Evolutionary conservation across 495 filamentous ascomycete genomes (phyloP).

Genomic region (Thermothielavioides terrestris): DNA sequence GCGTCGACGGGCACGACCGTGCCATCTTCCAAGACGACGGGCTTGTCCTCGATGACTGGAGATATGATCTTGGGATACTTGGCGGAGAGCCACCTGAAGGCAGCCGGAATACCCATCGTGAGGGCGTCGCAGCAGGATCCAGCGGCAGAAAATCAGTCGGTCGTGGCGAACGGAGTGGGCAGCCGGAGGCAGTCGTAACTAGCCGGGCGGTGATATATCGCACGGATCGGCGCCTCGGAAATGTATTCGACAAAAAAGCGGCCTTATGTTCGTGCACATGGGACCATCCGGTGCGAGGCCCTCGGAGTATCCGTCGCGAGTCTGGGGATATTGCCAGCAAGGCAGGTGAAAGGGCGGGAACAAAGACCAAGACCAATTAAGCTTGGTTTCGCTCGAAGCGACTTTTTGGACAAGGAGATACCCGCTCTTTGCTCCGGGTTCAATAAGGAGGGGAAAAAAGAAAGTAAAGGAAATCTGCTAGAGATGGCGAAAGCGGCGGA

Average conservation of each 20-base stretch:
- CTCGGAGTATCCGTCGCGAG: not conserved
- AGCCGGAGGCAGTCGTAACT: too few relatives aligned
- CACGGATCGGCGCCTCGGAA: not conserved
- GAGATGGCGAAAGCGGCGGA: too few relatives aligned
- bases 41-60: constrained; percentile 75
- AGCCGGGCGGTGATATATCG: constrained; percentile 1
- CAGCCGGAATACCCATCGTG: constrained; percentile 88
- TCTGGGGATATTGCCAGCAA: not conserved
- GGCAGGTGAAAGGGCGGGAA: not conserved
- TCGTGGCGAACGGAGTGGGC: too few relatives aligned
- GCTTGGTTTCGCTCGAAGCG: not conserved
- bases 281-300: not conserved
- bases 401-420: not conserved
- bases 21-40: constrained; percentile 67
- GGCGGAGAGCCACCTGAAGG: constrained; percentile 87
- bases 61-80: constrained; percentile 97
- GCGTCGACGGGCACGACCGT: constrained; percentile 73
- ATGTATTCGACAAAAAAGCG: not conserved
- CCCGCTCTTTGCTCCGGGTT: not conserved
- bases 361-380: not conserved
- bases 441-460: not conserved
- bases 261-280: not conserved
- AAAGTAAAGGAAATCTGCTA: too few relatives aligned
- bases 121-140: not conserved
- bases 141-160: not conserved